phyloP scores from a whole-genome alignment of 2,329 filamentous ascomycete species.

The Pseudovirgaria hyperparasitica region DNA sequence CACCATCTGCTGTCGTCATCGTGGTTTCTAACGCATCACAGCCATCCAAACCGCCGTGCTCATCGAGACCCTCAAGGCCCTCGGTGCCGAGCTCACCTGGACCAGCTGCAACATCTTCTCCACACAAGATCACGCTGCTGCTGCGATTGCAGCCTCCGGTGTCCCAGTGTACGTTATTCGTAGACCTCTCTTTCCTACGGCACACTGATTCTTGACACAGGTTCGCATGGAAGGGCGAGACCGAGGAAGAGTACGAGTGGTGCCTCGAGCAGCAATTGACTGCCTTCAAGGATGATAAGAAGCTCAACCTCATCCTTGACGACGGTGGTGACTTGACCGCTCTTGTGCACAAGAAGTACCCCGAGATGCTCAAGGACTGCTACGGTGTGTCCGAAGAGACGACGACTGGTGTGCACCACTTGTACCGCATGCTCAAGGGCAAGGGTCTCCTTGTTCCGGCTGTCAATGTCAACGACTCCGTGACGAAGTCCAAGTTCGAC shows the following conservation, averaged over 20 bases:
- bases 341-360: conserved; percentile 96
- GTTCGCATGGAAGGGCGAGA: conserved; percentile 79
- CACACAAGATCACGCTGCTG: conserved; percentile 95
- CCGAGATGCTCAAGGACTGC: conserved; percentile 96
- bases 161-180: conserved; percentile 56
- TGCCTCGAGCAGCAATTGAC: conserved; percentile 96
- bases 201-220: conserved; percentile 15
- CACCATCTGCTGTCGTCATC: conserved; percentile 5
- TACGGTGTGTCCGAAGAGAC: conserved; percentile 99
- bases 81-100: conserved; percentile 98
- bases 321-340: conserved; percentile 95
- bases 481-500: conserved; percentile 99
- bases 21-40: conserved; percentile 18
- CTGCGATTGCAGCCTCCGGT: conserved; percentile 87
- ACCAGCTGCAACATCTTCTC: conserved; percentile 99
- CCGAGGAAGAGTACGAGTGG: conserved; percentile 99
- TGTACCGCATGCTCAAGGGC: conserved; percentile 87
- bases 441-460: conserved; percentile 77
- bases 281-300: conserved; percentile 93
- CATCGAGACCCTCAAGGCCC: conserved; percentile 89
- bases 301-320: conserved; percentile 97
- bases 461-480: conserved; percentile 98
- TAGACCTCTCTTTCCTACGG: conserved; percentile 50
- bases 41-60: conserved; percentile 98
- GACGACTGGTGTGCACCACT: conserved; percentile 98